Evolutionary conservation across 305 asterid genomes (phyloP), one percentile per base, ranked within the genome.

Genomic region (Fraxinus floribunda): DNA sequence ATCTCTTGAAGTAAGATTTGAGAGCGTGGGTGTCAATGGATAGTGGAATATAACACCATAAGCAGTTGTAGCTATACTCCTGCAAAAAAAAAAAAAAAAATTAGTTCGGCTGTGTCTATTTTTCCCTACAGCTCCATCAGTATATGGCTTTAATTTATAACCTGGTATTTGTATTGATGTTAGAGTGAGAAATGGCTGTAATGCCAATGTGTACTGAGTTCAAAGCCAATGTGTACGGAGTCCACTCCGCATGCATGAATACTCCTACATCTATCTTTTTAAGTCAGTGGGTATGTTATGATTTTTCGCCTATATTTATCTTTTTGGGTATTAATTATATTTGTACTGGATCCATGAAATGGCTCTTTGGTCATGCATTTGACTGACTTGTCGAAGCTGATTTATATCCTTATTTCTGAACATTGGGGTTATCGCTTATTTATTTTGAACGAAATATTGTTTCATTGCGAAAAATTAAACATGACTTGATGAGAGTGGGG

Each of bases 301-400:
- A 57, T 57, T 57, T 55, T 18, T 1, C 11, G n/a, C 8, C 10
- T 2, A 64, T 52, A 70, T 70, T 8, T 70, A 29, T 30, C 26
- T 62, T 85, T 62, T 24, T 75, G 68, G 82, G 24, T 35, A 32
- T 10, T 38, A 38, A 52, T 20, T 46, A 8, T 16, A 24, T 38
- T 49, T 34, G 18, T 74, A n/a, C 77, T 15, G 55, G 20, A 39
- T 78, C 76, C 77, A 73, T 8, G 57, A 57, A 64, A 71, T 5
- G 46, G 64, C 18, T 30, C 10, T 38, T 46, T 30, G 52, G 3
- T 55, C 29, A 34, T 80, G 72, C 76, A n/a, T 80, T 73, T 75
- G 49, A 41, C 60, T 49, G 41, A 76, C 46, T 26, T 3, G 3
- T 83, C 9, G 81, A 82, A 38, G 86, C 76, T 83, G 79, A 77